phyloP scores from a whole-genome alignment of 176 grass and related monocot genomes.

The Triticum turgidum region DNA sequence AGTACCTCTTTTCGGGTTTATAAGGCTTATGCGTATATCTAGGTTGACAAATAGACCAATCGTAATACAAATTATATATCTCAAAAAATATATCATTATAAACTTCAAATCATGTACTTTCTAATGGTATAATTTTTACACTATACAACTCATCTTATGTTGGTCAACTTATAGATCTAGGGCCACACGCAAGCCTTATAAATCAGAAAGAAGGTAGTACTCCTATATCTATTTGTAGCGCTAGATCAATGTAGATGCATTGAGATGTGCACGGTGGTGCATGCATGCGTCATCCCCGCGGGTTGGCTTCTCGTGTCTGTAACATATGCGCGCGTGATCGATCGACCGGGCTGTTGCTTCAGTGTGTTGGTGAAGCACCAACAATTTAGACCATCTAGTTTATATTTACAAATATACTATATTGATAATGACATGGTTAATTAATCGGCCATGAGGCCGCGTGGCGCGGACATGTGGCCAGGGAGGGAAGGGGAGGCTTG shows the following conservation, averaged over 20 bases:
- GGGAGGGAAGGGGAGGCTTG: background rate
- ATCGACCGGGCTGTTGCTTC: conserved; percentile 12
- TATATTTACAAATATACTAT: background rate
- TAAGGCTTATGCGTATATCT: too few relatives aligned
- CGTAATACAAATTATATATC: too few relatives aligned
- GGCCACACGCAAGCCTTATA: too few relatives aligned
- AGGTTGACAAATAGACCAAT: too few relatives aligned
- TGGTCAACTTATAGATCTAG: too few relatives aligned
- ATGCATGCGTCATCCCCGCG: background rate
- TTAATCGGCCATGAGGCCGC: background rate
- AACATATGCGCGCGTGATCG: background rate
- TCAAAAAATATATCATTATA: too few relatives aligned
- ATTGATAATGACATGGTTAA: background rate
- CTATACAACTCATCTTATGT: too few relatives aligned
- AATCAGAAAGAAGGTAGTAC: too few relatives aligned
- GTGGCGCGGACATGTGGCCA: background rate
- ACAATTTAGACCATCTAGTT: background rate
- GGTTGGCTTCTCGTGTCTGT: conserved; percentile 28
- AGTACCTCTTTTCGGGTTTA: too few relatives aligned
- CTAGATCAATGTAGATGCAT: background rate
- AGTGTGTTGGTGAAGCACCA: conserved; percentile 30
- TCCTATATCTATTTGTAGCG: too few relatives aligned
- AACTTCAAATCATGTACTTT: too few relatives aligned
- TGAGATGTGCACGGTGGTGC: background rate
- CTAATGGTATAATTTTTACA: too few relatives aligned